Percentiles rank a stretch among this genome's conserved stretches.
phyloP scores from a whole-genome alignment of 2,329 filamentous ascomycete genomes.

The Zymoseptoria tritici region DNA sequence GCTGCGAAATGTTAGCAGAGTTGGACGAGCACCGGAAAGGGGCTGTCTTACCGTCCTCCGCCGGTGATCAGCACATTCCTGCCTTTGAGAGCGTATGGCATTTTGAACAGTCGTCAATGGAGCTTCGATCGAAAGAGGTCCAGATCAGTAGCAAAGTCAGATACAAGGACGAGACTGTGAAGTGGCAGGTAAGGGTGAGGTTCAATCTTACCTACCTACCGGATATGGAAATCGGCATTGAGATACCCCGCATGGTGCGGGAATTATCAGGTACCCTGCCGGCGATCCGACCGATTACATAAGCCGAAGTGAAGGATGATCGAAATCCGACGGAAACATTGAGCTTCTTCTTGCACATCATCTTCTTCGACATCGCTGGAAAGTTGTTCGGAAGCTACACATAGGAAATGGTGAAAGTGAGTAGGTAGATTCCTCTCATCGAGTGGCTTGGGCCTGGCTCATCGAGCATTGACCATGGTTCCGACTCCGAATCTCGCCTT shows the following conservation, averaged over 20 bases:
- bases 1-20: slow-evolving; percentile 36
- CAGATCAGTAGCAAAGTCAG: no score
- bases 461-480: neutral
- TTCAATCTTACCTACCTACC: neutral
- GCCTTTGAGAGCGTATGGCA: slow-evolving; percentile 56
- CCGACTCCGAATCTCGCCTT: slow-evolving; percentile 18
- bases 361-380: neutral
- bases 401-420: neutral
- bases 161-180: neutral
- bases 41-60: slow-evolving; percentile 48
- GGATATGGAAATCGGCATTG: neutral
- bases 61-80: slow-evolving; percentile 59
- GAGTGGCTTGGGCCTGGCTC: neutral
- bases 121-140: neutral
- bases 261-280: neutral
- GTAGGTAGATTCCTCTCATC: neutral
- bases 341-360: neutral
- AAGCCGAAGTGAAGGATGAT: neutral
- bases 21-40: slow-evolving; percentile 3
- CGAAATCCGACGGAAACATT: neutral
- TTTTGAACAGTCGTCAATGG: slow-evolving; percentile 25
- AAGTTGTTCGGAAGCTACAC: neutral
- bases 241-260: neutral
- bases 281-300: neutral
- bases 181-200: neutral